A percentile compares a stretch with the other conserved stretches of the same genome.
Conservation (phyloP, 768 basidiomycete genomes). For the Termitomyces titanicus region DNA sequence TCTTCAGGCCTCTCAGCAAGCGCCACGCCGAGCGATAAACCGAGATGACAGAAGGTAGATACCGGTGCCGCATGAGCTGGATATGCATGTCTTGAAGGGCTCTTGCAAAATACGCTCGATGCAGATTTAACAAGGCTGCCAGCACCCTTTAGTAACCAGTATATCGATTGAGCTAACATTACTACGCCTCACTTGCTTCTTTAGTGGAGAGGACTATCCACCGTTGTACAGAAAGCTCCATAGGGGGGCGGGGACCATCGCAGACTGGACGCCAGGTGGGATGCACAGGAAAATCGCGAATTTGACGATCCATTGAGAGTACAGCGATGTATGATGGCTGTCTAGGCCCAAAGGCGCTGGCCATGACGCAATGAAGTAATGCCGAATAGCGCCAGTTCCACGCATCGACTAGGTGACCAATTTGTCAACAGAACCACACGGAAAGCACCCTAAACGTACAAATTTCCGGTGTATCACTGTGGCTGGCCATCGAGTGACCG, state of each 20-base stretch:
- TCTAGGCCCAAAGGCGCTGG: slow-evolving; percentile 48
- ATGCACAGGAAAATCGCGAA: slow-evolving; percentile 59
- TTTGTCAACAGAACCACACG: neutral
- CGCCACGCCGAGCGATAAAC: slow-evolving; percentile 73
- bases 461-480: slow-evolving; percentile 32
- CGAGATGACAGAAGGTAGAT: slow-evolving; percentile 67
- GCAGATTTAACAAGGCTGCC: slow-evolving; percentile 58
- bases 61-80: slow-evolving; percentile 58
- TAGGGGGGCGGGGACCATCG: slow-evolving; percentile 11
- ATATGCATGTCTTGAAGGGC: slow-evolving; percentile 56
- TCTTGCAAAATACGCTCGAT: slow-evolving; percentile 65
- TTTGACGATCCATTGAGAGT: slow-evolving; percentile 54
- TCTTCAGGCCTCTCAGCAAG: slow-evolving; percentile 45
- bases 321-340: slow-evolving; percentile 48
- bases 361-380: slow-evolving; percentile 48
- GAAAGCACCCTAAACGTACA: slow-evolving; percentile 32
- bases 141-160: neutral
- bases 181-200: slow-evolving; percentile 40
- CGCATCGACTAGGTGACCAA: slow-evolving; percentile 38
- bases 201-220: slow-evolving; percentile 42
- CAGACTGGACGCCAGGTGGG: slow-evolving; percentile 37
- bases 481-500: slow-evolving; percentile 30
- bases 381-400: slow-evolving; percentile 56
- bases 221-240: slow-evolving; percentile 34
- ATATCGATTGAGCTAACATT: neutral